A percentile compares a stretch with the other conserved stretches of the same genome.
Evolutionary conservation across 495 filamentous ascomycete species (phyloP).

Genomic region (Penicillium cosmopolitanum): DNA sequence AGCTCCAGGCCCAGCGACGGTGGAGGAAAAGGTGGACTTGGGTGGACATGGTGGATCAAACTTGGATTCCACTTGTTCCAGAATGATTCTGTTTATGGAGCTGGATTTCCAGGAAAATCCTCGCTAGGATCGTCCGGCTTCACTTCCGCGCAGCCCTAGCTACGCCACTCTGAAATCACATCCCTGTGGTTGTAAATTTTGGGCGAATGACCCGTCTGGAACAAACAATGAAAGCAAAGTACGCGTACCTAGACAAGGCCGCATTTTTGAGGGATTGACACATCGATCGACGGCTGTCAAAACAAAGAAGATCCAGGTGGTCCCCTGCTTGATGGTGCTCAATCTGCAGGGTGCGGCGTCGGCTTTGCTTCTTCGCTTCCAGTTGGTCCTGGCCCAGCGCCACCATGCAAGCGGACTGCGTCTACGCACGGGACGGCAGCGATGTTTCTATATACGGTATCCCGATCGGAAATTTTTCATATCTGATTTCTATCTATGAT

Average conservation of each 20-base stretch:
- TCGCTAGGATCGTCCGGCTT: constrained; percentile 33
- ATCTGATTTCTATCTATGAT: not conserved
- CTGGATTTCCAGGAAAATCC: constrained; percentile 8
- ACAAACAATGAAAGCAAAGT: constrained; percentile 8
- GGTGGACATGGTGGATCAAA: constrained; percentile 4
- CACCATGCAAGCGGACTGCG: not conserved
- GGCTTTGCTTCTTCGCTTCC: not conserved
- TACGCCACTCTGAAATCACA: not conserved
- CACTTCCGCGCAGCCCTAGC: constrained; percentile 30
- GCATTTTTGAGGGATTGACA: constrained; percentile 18
- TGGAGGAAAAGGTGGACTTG: not conserved
- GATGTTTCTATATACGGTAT: not conserved
- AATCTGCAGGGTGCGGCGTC: constrained; percentile 10
- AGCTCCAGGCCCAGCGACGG: constrained; percentile 15
- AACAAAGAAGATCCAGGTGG: constrained; percentile 12
- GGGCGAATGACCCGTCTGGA: not conserved
- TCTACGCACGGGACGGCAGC: not conserved
- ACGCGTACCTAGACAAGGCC: not conserved
- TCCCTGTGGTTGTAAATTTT: not conserved
- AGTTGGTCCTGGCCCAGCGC: constrained; percentile 5
- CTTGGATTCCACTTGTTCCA: constrained; percentile 26
- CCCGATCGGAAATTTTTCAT: constrained; percentile 1
- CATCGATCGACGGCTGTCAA: constrained; percentile 22
- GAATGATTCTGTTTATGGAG: constrained; percentile 29
- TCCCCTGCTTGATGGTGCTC: constrained; percentile 9